Base-by-base conservation (phyloP, 2,329 filamentous ascomycete genomes). In the Fusarium tanahbumbuense region DNA sequence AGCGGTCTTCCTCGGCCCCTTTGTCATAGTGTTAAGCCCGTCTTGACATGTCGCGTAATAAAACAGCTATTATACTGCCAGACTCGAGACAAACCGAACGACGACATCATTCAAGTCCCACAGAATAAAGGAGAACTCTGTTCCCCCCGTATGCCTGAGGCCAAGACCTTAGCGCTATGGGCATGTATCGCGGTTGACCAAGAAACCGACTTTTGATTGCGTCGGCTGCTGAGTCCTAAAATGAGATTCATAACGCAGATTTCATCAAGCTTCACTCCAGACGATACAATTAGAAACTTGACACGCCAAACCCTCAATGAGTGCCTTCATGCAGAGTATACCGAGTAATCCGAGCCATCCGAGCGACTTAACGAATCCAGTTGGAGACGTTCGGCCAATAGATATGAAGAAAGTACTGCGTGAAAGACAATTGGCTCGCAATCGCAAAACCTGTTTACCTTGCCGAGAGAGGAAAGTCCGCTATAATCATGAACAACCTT, bases 361-460 rank as follows among this genome's bases (percentile, higher is more conserved):
- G 60, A 66, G 28, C 27, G n/a, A 18, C 6, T 25, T 25, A 13
- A 42, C 23, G 11, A 16, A 32, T 7, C 27, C 25, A 8, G 15
- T 23, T 25, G 12, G 3, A 18, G n/a, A 48, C 9, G 37, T 20
- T 8, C 48, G 25, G 10, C 44, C 54, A 18, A 23, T 44, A 25
- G 37, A 47, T 18, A 13, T 67, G 32, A 67, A 22, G 34, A 56
- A 37, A 15, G 48, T 62, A 16, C 32, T 67, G 13, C 56, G 63
- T 16, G 52, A 57, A 10, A 56, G 56, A 27, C 63, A 56, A 15
- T 37, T 57, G 6, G 30, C 56, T n/a, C 63, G 58, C 4, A 80
- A 88, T 13, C 78, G 82, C 13, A 85, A 88, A 48, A 87, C 67
- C 5, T 70, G 66, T 12, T n/a, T 68, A 3, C 65, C 61, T 2